Conservation (phyloP, 768 basidiomycete species). For the Pisolithus microcarpus region DNA sequence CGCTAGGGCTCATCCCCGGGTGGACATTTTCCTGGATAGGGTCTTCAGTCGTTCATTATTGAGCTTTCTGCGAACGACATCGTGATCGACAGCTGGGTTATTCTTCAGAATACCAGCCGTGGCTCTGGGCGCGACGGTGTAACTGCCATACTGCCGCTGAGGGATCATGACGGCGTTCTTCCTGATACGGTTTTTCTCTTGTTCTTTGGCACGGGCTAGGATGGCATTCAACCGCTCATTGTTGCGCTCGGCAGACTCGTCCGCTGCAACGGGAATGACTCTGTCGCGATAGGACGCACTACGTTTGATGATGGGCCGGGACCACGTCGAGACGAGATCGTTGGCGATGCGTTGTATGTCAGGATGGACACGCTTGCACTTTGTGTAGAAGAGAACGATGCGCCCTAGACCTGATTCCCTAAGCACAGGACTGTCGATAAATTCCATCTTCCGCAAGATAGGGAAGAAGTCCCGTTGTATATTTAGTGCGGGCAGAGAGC, state of each 20-base stretch:
- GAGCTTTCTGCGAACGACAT: constrained; percentile 65
- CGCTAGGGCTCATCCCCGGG: constrained; percentile 12
- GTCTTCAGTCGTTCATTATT: constrained; percentile 67
- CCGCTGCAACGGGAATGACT: constrained; percentile 52
- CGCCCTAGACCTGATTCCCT: constrained; percentile 88
- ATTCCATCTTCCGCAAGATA: constrained; percentile 80
- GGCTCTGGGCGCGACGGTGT: constrained; percentile 68
- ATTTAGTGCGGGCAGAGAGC: constrained; percentile 88
- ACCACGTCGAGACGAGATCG: constrained; percentile 80
- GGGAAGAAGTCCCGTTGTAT: constrained; percentile 91
- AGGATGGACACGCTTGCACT: constrained; percentile 82
- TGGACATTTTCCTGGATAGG: constrained; percentile 46
- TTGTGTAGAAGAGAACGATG: constrained; percentile 91
- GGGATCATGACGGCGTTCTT: constrained; percentile 84
- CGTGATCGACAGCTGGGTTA: constrained; percentile 60
- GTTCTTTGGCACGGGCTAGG: constrained; percentile 56
- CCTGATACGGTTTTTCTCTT: constrained; percentile 60
- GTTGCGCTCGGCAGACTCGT: constrained; percentile 29
- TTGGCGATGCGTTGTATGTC: constrained; percentile 77
- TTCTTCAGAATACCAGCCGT: constrained; percentile 46
- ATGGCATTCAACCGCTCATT: constrained; percentile 62
- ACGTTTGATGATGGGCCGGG: constrained; percentile 86
- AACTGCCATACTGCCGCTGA: constrained; percentile 64
- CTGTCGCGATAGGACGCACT: constrained; percentile 76
- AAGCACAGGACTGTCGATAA: constrained; percentile 83